Evolutionary conservation across 768 basidiomycete genomes (phyloP), one percentile per base, ranked within the genome.

Genomic region (Russula foetens): DNA sequence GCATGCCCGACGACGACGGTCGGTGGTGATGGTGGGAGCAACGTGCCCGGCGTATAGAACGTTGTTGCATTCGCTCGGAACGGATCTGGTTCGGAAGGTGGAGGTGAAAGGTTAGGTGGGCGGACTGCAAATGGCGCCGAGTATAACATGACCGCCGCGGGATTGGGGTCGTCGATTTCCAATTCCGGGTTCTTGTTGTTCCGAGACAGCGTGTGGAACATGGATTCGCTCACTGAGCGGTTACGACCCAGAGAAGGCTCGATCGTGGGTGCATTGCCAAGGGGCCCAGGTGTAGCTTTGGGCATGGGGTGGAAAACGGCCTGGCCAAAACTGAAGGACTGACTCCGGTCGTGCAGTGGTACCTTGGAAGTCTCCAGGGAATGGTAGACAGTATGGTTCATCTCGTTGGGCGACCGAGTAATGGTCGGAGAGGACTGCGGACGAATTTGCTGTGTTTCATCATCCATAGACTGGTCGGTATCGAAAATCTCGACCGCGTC

Each of bases 1-100:
- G 73, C 73, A 64, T 86, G 86, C 4, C 67, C 67, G 8, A 67
- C n/a, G 23, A 39, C 45, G n/a, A 62, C 60, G 9, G 60, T 23
- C 2, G 62, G 69, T 48, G 88, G 86, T 0, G 87, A 85, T 0
- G 78, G 76, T 0, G 88, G 86, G 26, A 86, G 84, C 75, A 85
- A 81, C 7, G 83, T 82, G 60, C 86, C 86, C 1, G 87, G 85
- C 0, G 86, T 86, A 68, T 88, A 90, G 68, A 89, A 90, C 0
- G 88, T 87, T 31, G 77, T 84, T 21, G 88, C 86, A 63, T 88
- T 76, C 2, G 81, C 82, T 50, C 82, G 80, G 72, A 91, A 90
- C 3, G 88, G 88, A 69, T 90, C 88, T 7, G 86, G 84, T 65
- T 84, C 83, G 70, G 64, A 12, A 52, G 60, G 60, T 66, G 60